Evolutionary conservation across 2,329 filamentous ascomycete genomes (phyloP), one percentile per base, ranked within the genome.

Genomic region (Exophiala oligosperma): DNA sequence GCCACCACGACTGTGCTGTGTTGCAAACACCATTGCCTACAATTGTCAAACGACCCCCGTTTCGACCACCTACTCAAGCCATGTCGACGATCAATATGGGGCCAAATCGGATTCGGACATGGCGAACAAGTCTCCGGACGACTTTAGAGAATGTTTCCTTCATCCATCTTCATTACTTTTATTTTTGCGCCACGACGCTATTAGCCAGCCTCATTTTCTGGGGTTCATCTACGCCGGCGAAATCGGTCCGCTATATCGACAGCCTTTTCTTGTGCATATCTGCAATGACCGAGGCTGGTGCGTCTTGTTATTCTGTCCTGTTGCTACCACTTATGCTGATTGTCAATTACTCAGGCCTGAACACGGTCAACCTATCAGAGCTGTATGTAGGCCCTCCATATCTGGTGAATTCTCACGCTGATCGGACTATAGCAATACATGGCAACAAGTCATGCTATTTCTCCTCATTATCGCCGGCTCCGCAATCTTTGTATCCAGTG

Each of bases 241-340:
- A 68, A 49, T 76, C 72, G 52, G 69, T 81, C 35, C 68, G 66
- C 49, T 81, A 78, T 63, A 73, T 71, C 7, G 78, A 81, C 63
- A 71, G 75, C 2, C 67, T 81, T 2, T 81, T 80, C 63, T 62
- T 81, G 4, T 67, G 68, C 12, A 70, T 77, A 14, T 77, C 74
- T 41, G 78, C 77, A 17, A 80, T 81, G 77, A 79, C 77, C 1
- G 61, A 76, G 54, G 76, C 78, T 4, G 79, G 78, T 17, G 21
- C 50, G 50, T 50, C 1, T 41, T 38, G 23, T 28, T n/a, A 6
- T 11, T 26, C 9, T 21, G n/a, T 11, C 14, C 4, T 35, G 7
- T 17, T 12, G 4, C 43, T 28, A 17, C 7, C 7, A 2, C 9
- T 48, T 12, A 12, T 11, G 5, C 28, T 43, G 17, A 26, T 28